Base-by-base conservation (phyloP, 2,329 filamentous ascomycete species). In the Aspergillus sp. region DNA sequence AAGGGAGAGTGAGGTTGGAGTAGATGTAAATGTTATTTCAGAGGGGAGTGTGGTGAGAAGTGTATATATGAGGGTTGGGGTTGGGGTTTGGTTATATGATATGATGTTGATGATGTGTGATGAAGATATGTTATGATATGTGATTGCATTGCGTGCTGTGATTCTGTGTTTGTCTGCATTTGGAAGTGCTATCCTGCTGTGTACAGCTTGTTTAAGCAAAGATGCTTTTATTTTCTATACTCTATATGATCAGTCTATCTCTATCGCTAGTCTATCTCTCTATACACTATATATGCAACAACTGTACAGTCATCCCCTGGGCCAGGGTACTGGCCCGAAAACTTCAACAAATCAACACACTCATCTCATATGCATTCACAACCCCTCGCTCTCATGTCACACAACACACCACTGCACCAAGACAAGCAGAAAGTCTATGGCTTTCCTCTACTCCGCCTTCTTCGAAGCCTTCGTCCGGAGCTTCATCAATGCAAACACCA, bases 401-500 rank as follows among this genome's bases (percentile, higher is more conserved):
- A 5, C 30, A 13, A 13, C 30, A 36, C 30, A 13, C 30, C 30
- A 11, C 4, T 2, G 4, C 30, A 5, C 3, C 30, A 11, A 4
- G 10, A 13, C 30, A 36, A 25, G 25, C 25, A 25, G 25, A 25
- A 2, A 25, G 7, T 25, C 27, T 7, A 30, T 30, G 27, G 10
- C 30, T 13, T 5, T 1, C 11, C 30, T 48, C 30, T 69, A 70
- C 36, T 75, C 71, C 0, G 75, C 74, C 62, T 72, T 77, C 68
- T 77, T 77, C 2, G 66, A 70, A 23, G 70, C 67, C 68, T 76
- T 77, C 2, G 75, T 77, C 56, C 75, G 64, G 57, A 76, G 50
- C 64, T 75, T 76, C 75, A 77, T 77, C 65, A 77, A 64, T 27
- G 68, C 52, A 64, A 77, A 83, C 2, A 83, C 81, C 60, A 82